Conservation (phyloP, 2,329 filamentous ascomycete species). For the Cercospora sp. region DNA sequence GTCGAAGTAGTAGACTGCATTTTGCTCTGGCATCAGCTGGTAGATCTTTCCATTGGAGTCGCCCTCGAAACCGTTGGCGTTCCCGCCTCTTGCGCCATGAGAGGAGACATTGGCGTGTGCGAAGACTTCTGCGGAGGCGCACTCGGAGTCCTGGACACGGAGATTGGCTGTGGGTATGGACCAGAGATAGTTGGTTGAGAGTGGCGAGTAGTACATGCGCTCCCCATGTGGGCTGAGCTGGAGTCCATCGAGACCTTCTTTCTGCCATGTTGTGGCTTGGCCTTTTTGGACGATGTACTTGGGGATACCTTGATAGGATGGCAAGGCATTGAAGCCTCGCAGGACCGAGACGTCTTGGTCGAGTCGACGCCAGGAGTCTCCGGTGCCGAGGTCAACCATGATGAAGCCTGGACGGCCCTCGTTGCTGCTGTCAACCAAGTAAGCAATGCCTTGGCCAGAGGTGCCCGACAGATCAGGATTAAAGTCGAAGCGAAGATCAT, state of each 20-base stretch:
- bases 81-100: slow-evolving; percentile 49
- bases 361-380: slow-evolving; percentile 45
- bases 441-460: slow-evolving; percentile 47
- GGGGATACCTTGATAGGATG: slow-evolving; percentile 37
- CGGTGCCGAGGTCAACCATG: slow-evolving; percentile 47
- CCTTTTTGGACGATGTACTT: slow-evolving; percentile 35
- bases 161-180: slow-evolving; percentile 37
- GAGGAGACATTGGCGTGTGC: slow-evolving; percentile 50
- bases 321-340: slow-evolving; percentile 36
- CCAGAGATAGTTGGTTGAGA: slow-evolving; percentile 43
- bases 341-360: slow-evolving; percentile 38
- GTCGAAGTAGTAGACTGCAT: slow-evolving; percentile 50
- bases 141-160: slow-evolving; percentile 33
- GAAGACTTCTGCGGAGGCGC: slow-evolving; percentile 42
- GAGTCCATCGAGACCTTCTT: slow-evolving; percentile 43
- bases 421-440: slow-evolving; percentile 49
- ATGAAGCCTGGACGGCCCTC: slow-evolving; percentile 52
- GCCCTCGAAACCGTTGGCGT: slow-evolving; percentile 50
- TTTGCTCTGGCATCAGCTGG: slow-evolving; percentile 50
- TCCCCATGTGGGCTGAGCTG: slow-evolving; percentile 40
- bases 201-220: slow-evolving; percentile 47
- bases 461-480: slow-evolving; percentile 42
- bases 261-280: slow-evolving; percentile 33
- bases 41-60: slow-evolving; percentile 49
- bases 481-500: slow-evolving; percentile 51